Percentiles rank a stretch among this genome's conserved stretches.
Evolutionary conservation across 768 basidiomycete species (phyloP).

Genomic region (Mycena albidolilacea): DNA sequence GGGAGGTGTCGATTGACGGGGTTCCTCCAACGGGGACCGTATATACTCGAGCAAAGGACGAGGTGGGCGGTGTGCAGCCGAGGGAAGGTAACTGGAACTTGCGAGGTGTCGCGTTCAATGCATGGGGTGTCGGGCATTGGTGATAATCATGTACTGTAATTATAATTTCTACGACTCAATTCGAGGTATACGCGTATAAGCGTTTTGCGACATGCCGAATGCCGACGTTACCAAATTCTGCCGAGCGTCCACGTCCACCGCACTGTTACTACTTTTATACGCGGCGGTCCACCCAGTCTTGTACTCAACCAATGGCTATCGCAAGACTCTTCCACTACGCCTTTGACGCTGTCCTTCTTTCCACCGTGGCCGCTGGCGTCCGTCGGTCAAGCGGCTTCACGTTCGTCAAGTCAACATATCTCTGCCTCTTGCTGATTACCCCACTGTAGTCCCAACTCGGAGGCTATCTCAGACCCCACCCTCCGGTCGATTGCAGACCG

Average conservation of each 20-base stretch:
- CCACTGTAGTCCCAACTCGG: constrained; percentile 73
- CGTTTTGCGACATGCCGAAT: too few relatives aligned
- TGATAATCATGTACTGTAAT: constrained; percentile 35
- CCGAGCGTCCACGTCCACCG: background rate
- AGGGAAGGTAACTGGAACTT: constrained; percentile 73
- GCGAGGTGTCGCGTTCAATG: constrained; percentile 73
- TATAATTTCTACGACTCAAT: background rate
- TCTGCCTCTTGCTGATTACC: background rate
- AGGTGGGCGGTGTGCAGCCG: constrained; percentile 63
- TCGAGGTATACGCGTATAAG: too few relatives aligned
- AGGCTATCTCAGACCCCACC: constrained; percentile 82
- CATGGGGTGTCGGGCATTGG: constrained; percentile 63
- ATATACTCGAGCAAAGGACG: constrained; percentile 69
- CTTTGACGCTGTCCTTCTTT: constrained; percentile 87
- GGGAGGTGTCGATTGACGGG: constrained; percentile 67
- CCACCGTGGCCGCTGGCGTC: constrained; percentile 93
- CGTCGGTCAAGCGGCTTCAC: constrained; percentile 90
- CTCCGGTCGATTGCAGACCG: constrained; percentile 82
- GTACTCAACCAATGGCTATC: constrained; percentile 60
- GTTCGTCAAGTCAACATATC: constrained; percentile 65
- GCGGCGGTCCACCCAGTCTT: constrained; percentile 5
- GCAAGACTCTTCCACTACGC: constrained; percentile 88
- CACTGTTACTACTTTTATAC: background rate
- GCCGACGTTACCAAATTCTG: background rate
- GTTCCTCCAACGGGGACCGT: constrained; percentile 53